Percentiles rank a stretch among this genome's conserved stretches.
Evolutionary conservation across 2,329 filamentous ascomycete species (phyloP).

Genomic region (Epichloe sibirici): DNA sequence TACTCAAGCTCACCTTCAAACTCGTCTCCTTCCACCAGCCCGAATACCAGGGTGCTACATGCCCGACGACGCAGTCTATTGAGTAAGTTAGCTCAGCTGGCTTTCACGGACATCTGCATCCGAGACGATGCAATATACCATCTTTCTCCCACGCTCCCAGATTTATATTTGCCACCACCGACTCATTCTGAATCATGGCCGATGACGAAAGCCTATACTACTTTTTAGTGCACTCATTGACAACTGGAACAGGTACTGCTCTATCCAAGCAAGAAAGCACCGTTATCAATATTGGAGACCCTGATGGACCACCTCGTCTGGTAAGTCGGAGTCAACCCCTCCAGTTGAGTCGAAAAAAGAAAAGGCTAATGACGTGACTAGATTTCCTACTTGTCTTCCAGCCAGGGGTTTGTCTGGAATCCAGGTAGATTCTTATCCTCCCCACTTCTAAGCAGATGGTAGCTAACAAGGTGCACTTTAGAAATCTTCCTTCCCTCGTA

Average conservation of each 20-base stretch:
- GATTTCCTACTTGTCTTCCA: constrained; percentile 71
- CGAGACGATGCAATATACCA: neutral
- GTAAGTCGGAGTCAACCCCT: constrained; percentile 31
- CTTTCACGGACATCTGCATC: constrained; percentile 5
- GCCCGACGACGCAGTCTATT: constrained; percentile 48
- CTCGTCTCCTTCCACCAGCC: constrained; percentile 44
- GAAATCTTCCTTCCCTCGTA: constrained; percentile 76
- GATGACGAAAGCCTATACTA: neutral
- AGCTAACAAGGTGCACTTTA: constrained; percentile 17
- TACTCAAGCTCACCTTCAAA: constrained; percentile 34
- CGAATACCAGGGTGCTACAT: constrained; percentile 37
- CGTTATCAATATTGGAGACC: constrained; percentile 67
- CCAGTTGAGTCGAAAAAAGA: neutral
- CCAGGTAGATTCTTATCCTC: constrained; percentile 39
- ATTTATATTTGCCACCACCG: neutral
- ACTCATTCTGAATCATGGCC: neutral
- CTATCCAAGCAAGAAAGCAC: constrained; percentile 64
- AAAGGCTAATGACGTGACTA: constrained; percentile 19
- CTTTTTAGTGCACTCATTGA: constrained; percentile 7
- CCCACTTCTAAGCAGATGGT: neutral
- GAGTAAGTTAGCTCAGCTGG: constrained; percentile 29
- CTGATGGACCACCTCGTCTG: constrained; percentile 59
- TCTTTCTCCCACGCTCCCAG: neutral
- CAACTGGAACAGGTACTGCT: constrained; percentile 45
- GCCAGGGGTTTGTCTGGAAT: constrained; percentile 76